Conservation (phyloP, 1,284 basidiomycete genomes). For the Heterobasidion annosum region DNA sequence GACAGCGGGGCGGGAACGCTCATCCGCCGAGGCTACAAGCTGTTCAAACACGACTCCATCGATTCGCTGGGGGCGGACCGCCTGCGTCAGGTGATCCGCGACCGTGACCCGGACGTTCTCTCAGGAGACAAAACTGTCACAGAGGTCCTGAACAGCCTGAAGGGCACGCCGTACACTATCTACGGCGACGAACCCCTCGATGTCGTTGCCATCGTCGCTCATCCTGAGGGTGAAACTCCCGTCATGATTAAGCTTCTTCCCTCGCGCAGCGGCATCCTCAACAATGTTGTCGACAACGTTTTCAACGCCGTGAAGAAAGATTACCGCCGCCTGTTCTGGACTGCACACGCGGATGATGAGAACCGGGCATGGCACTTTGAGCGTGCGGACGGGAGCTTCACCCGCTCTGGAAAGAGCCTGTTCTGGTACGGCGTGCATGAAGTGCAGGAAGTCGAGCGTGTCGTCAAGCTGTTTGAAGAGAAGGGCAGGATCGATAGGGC, state of each 20-base stretch:
- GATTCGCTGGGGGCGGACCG: slow-evolving; percentile 88
- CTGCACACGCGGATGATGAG: slow-evolving; percentile 91
- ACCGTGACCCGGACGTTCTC: slow-evolving; percentile 90
- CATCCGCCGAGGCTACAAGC: slow-evolving; percentile 95
- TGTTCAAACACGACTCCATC: slow-evolving; percentile 82
- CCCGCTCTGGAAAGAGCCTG: slow-evolving; percentile 83
- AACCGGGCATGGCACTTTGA: slow-evolving; percentile 99
- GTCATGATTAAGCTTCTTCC: slow-evolving; percentile 91
- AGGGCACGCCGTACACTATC: slow-evolving; percentile 82
- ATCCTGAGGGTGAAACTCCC: slow-evolving; percentile 84
- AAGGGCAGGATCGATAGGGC: slow-evolving; percentile 74
- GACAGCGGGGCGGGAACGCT: slow-evolving; percentile 97
- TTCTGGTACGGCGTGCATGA: slow-evolving; percentile 98
- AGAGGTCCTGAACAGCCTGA: slow-evolving; percentile 79
- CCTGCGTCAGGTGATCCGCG: slow-evolving; percentile 87
- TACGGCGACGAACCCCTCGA: slow-evolving; percentile 98
- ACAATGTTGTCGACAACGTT: slow-evolving; percentile 95
- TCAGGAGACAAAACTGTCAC: slow-evolving; percentile 84
- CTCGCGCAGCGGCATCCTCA: slow-evolving; percentile 84
- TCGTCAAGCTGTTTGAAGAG: slow-evolving; percentile 78
- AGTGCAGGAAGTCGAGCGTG: slow-evolving; percentile 85
- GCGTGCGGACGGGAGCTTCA: slow-evolving; percentile 95
- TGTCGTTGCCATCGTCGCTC: slow-evolving; percentile 89
- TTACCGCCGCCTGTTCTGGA: slow-evolving; percentile 95
- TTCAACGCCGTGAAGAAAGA: slow-evolving; percentile 95